Percentiles rank a stretch among this genome's conserved stretches.
Evolutionary conservation across 1,284 basidiomycete genomes (phyloP).

Genomic region (Macrocystidia cucumis): DNA sequence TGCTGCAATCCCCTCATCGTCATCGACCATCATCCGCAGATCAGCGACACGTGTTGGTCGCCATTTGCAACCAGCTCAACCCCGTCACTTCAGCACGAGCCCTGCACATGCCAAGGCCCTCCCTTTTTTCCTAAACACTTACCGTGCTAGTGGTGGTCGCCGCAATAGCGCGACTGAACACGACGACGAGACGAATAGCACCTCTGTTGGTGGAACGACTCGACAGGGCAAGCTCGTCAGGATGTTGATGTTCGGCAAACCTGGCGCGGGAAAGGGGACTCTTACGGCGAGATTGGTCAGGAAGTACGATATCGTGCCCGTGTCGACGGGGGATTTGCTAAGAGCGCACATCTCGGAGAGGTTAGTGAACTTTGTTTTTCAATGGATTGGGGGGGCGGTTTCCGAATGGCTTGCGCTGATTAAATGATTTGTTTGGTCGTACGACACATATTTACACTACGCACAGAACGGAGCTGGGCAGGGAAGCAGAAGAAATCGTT

Average conservation of each 20-base stretch:
- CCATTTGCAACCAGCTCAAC: too few species aligned
- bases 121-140: slow-evolving; percentile 42
- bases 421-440: slow-evolving; percentile 5
- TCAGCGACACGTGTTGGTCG: too few species aligned
- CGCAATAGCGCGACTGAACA: too few species aligned
- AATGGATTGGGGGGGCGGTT: slow-evolving; percentile 2
- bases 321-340: slow-evolving; percentile 79
- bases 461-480: slow-evolving; percentile 55
- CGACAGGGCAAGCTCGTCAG: slow-evolving; percentile 32
- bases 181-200: slow-evolving; percentile 24
- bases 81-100: too few species aligned
- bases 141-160: too few species aligned
- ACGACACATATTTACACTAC: too few species aligned
- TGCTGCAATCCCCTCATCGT: too few species aligned
- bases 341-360: slow-evolving; percentile 71
- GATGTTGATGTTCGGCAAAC: slow-evolving; percentile 81
- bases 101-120: too few species aligned
- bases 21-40: too few species aligned
- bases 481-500: slow-evolving; percentile 68
- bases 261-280: slow-evolving; percentile 77
- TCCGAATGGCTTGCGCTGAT: too few species aligned
- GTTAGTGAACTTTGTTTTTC: slow-evolving; percentile 22
- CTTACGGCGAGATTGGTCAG: slow-evolving; percentile 63
- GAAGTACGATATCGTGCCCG: slow-evolving; percentile 67
- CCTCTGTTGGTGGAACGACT: too few species aligned